Percentiles rank a stretch among this genome's conserved stretches.
These are phyloP conservation scores for Kentomonas sorsogonicus DNA, from an alignment of 208 protist genomes.

Conservation along the genomic window DNA sequence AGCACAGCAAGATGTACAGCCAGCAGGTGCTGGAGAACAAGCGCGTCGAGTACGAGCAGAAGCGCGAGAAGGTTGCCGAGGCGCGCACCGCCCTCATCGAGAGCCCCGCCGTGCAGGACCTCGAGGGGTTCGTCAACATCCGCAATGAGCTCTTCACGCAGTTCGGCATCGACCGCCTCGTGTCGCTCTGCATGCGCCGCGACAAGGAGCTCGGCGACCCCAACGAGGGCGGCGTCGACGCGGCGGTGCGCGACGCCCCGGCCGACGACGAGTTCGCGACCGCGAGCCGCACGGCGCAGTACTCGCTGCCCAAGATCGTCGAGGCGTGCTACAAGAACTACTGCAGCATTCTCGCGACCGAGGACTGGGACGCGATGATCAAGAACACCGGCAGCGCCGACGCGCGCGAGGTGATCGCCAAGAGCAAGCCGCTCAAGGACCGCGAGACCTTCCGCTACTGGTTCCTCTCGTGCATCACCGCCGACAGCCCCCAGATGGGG, in stretches of 20 bases:
- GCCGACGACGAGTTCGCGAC: conserved; percentile 47
- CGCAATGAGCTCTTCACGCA: conserved; percentile 55
- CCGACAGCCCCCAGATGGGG: conserved; percentile 69
- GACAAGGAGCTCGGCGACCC: conserved; percentile 64
- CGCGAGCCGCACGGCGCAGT: conserved; percentile 63
- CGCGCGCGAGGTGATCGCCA: conserved; percentile 34
- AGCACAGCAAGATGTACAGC: conserved; percentile 84
- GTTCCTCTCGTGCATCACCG: conserved; percentile 77
- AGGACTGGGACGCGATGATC: conserved; percentile 59
- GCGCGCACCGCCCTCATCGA: conserved; percentile 46
- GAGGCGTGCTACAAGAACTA: conserved; percentile 76
- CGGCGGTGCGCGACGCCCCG: conserved; percentile 22
- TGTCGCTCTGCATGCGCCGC: conserved; percentile 57
- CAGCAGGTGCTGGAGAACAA: conserved; percentile 85
- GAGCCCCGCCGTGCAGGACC: conserved; percentile 34
- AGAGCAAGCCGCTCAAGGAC: conserved; percentile 62
- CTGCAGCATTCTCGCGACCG: conserved; percentile 45
- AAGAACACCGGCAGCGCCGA: conserved; percentile 31
- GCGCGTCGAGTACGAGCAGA: conserved; percentile 80
- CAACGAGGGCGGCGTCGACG: conserved; percentile 67
- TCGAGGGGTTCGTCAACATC: conserved; percentile 58
- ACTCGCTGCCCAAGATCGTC: conserved; percentile 75
- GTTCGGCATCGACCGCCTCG: conserved; percentile 76
- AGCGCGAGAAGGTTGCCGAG: conserved; percentile 48
- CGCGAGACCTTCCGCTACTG: conserved; percentile 77